phyloP scores from a whole-genome alignment of 768 basidiomycete species.

The Sporobolomyces roseus region DNA sequence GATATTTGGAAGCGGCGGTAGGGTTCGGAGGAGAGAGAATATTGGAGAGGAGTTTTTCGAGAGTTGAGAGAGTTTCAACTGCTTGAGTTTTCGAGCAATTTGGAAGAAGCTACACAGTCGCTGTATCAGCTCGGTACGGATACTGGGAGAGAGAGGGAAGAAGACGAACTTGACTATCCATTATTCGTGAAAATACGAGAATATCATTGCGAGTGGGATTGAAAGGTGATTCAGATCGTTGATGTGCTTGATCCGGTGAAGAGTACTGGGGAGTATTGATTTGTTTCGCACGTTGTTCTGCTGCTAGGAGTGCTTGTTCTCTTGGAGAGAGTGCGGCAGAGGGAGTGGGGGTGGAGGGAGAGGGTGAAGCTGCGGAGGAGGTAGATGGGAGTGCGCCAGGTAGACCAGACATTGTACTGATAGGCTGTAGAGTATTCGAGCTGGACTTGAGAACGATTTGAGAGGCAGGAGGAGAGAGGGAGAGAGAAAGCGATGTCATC shows the following conservation, averaged over 20 bases:
- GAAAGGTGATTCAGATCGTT: background rate
- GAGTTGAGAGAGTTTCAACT: constrained; percentile 31
- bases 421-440: too few relatives aligned
- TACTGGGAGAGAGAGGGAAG: too few relatives aligned
- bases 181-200: background rate
- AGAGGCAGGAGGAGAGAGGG: background rate
- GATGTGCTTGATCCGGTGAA: background rate
- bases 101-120: constrained; percentile 38
- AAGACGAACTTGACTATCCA: constrained; percentile 7
- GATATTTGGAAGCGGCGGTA: constrained; percentile 21
- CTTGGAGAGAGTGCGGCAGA: background rate
- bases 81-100: constrained; percentile 31
- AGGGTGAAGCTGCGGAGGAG: too few relatives aligned
- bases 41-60: constrained; percentile 23
- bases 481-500: background rate
- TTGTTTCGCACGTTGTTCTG: constrained; percentile 1
- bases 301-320: constrained; percentile 9
- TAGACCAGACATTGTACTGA: too few relatives aligned
- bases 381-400: too few relatives aligned
- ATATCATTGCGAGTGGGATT: constrained; percentile 4
- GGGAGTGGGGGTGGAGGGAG: background rate
- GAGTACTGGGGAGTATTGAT: background rate
- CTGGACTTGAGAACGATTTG: background rate
- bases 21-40: constrained; percentile 38
- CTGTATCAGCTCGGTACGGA: too few relatives aligned